phyloP scores from a whole-genome alignment of 176 grass and related monocot genomes.

The Miscanthus lutarioriparius region DNA sequence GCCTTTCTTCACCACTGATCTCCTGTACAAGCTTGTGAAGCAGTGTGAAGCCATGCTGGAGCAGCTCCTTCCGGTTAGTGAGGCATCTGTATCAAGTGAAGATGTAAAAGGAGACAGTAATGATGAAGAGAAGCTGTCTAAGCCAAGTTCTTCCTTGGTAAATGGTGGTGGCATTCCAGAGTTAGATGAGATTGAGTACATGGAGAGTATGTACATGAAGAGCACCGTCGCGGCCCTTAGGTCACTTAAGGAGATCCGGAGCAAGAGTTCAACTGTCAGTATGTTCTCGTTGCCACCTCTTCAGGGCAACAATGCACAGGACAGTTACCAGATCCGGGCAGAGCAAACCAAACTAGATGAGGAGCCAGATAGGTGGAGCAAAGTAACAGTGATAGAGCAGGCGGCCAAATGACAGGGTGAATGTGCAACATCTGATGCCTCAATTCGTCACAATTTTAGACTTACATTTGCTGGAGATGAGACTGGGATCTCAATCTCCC shows the following conservation, averaged over 20 bases:
- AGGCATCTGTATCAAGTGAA: slow-evolving; percentile 55
- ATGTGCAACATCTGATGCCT: neutral
- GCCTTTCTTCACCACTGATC: slow-evolving; percentile 93
- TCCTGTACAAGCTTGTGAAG: slow-evolving; percentile 88
- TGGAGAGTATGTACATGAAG: slow-evolving; percentile 97
- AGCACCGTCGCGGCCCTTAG: slow-evolving; percentile 70
- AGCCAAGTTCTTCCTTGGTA: slow-evolving; percentile 49
- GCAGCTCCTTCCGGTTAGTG: slow-evolving; percentile 55
- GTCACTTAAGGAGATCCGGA: slow-evolving; percentile 84
- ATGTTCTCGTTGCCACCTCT: slow-evolving; percentile 83
- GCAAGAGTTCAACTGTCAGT: slow-evolving; percentile 84
- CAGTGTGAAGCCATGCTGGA: slow-evolving; percentile 87
- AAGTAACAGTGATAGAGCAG: slow-evolving; percentile 66
- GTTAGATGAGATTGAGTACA: slow-evolving; percentile 83
- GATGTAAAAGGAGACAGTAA: slow-evolving; percentile 34
- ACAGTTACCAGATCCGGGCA: neutral
- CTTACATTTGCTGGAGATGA: slow-evolving; percentile 44
- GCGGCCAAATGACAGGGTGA: slow-evolving; percentile 54
- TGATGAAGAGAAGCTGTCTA: slow-evolving; percentile 32
- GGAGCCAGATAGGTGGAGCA: slow-evolving; percentile 58
- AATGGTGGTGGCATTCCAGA: slow-evolving; percentile 45
- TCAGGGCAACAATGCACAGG: slow-evolving; percentile 49
- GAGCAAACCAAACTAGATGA: slow-evolving; percentile 21
- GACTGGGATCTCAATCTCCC: slow-evolving; percentile 22
- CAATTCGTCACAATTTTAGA: neutral